phyloP scores from a whole-genome alignment of 2,329 filamentous ascomycete species.

The Rugonectria rugulosa region DNA sequence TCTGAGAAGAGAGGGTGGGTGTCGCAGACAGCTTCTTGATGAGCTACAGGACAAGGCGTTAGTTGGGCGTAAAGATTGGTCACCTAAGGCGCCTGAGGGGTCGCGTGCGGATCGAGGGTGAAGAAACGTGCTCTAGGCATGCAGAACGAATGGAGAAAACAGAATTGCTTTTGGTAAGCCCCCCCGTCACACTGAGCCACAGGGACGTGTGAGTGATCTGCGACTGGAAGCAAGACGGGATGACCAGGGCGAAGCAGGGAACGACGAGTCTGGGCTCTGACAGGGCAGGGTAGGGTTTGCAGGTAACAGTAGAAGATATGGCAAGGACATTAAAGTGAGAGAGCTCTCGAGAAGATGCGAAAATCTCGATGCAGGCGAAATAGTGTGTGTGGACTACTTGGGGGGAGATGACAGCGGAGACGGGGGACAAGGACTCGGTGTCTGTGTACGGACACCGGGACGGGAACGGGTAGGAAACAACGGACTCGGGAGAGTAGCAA shows the following conservation, averaged over 20 bases:
- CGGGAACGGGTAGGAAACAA: constrained; percentile 12
- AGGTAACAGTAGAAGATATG: background rate
- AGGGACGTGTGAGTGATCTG: constrained; percentile 23
- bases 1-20: constrained; percentile 80
- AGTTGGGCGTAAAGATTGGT: constrained; percentile 24
- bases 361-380: constrained; percentile 9
- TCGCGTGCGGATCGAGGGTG: constrained; percentile 22
- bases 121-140: constrained; percentile 31
- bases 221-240: constrained; percentile 19
- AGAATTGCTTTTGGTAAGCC: constrained; percentile 31
- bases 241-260: constrained; percentile 11
- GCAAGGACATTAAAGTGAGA: background rate
- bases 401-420: constrained; percentile 36
- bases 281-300: background rate
- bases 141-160: constrained; percentile 29
- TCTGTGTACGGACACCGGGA: constrained; percentile 27
- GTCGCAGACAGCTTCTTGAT: constrained; percentile 98
- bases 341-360: constrained; percentile 5
- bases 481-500: constrained; percentile 22
- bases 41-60: constrained; percentile 66
- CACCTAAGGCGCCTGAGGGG: constrained; percentile 18
- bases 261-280: background rate
- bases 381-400: constrained; percentile 7
- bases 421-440: constrained; percentile 25
- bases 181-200: constrained; percentile 26